phyloP scores from a whole-genome alignment of 345 rosid species.

The Moricandia arvensis region DNA sequence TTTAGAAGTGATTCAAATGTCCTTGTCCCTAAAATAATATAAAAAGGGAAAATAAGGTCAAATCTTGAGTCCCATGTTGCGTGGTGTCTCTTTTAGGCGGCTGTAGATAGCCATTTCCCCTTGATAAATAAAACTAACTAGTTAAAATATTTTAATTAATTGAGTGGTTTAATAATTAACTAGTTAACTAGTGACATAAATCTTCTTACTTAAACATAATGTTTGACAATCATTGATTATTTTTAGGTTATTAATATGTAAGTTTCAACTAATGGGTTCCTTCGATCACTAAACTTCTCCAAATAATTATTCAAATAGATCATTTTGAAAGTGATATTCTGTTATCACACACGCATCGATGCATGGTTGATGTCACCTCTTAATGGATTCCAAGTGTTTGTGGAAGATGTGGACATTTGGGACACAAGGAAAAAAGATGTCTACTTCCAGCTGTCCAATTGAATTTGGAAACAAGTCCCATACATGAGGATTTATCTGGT shows the following conservation, averaged over 20 bases:
- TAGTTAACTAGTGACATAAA: conserved; percentile 10
- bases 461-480: too few relatives aligned
- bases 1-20: conserved; percentile 20
- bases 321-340: conserved; percentile 22
- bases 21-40: conserved; percentile 8
- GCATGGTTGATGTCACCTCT: conserved; percentile 9
- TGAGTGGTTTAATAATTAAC: conserved; percentile 3
- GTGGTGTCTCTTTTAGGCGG: conserved; percentile 31
- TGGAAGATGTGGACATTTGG: too few relatives aligned
- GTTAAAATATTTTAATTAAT: not conserved
- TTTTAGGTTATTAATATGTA: conserved; percentile 12
- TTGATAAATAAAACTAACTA: not conserved
- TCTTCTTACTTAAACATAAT: conserved; percentile 14
- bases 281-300: conserved; percentile 23
- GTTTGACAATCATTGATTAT: conserved; percentile 14
- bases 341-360: conserved; percentile 24
- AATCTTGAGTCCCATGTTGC: conserved; percentile 21
- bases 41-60: conserved; percentile 2
- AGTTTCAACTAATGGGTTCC: conserved; percentile 34
- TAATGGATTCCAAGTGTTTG: too few relatives aligned
- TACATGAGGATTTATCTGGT: too few relatives aligned
- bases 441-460: too few relatives aligned
- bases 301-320: conserved; percentile 2
- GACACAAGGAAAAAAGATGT: too few relatives aligned
- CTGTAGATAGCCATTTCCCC: conserved; percentile 8